phyloP scores from a whole-genome alignment of 306 rosid genomes.

The Parietaria judaica region DNA sequence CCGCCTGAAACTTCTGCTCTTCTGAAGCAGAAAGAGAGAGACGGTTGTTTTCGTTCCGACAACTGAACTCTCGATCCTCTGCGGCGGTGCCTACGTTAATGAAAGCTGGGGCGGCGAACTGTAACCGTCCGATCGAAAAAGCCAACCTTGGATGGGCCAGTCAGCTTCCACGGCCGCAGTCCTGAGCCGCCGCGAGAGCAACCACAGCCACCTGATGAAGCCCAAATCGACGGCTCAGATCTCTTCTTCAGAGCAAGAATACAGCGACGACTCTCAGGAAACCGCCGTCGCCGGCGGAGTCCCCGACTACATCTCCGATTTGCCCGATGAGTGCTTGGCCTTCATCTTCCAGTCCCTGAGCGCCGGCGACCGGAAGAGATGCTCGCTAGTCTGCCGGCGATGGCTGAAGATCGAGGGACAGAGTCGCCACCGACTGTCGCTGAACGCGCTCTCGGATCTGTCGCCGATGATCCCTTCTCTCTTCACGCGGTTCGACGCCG shows the following conservation, averaged over 20 bases:
- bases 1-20: conserved; percentile 27
- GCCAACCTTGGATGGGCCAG: conserved; percentile 78
- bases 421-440: conserved; percentile 84
- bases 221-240: conserved; percentile 46
- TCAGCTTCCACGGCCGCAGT: conserved; percentile 58
- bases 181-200: conserved; percentile 42
- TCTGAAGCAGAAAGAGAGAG: not conserved
- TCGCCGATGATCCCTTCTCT: conserved; percentile 39
- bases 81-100: conserved; percentile 13
- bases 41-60: not conserved
- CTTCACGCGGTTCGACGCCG: conserved; percentile 81
- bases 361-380: conserved; percentile 68
- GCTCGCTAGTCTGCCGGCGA: conserved; percentile 87
- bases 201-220: conserved; percentile 33
- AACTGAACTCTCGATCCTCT: not conserved
- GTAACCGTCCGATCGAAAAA: conserved; percentile 15
- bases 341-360: conserved; percentile 62
- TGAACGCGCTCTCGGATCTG: conserved; percentile 61
- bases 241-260: conserved; percentile 37
- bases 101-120: conserved; percentile 17
- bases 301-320: conserved; percentile 60
- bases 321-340: conserved; percentile 88
- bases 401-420: conserved; percentile 88
- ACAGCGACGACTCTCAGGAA: conserved; percentile 3
- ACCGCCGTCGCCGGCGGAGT: conserved; percentile 4